These are phyloP conservation scores for Suhomyces pyralidae DNA, from an alignment of 805 yeast genomes.

Conservation along the genomic window DNA sequence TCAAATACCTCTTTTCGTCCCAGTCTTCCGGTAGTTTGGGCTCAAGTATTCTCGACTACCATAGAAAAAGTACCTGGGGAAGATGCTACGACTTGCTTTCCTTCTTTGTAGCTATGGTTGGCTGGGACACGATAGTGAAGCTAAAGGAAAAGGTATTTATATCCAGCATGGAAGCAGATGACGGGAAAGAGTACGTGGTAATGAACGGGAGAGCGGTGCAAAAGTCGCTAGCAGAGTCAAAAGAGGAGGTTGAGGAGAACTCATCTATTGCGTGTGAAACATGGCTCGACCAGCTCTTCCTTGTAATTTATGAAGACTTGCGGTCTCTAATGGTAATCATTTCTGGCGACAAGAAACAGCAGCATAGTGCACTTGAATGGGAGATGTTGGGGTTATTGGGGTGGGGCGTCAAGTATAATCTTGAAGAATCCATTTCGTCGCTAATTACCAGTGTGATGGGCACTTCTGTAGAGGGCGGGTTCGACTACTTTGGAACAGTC, in stretches of 20 bases:
- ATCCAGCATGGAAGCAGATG: constrained; percentile 40
- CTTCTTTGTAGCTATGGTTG: constrained; percentile 60
- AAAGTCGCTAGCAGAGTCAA: background rate
- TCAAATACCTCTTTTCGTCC: constrained; percentile 27
- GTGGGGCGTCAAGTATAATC: constrained; percentile 39
- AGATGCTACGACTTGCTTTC: constrained; percentile 64
- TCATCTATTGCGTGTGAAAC: constrained; percentile 52
- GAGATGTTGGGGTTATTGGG: constrained; percentile 62
- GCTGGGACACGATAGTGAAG: constrained; percentile 78
- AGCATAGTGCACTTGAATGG: constrained; percentile 71
- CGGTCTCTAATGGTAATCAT: constrained; percentile 24
- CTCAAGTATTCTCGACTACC: constrained; percentile 31
- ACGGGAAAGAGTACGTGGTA: constrained; percentile 16
- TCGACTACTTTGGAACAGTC: constrained; percentile 57
- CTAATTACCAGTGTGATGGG: constrained; percentile 49
- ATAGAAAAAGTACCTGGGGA: constrained; percentile 39
- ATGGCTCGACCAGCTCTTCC: constrained; percentile 75
- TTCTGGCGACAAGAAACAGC: constrained; percentile 21
- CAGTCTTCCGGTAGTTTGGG: constrained; percentile 28
- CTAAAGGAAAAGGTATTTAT: constrained; percentile 67
- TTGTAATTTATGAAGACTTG: constrained; percentile 64
- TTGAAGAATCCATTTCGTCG: constrained; percentile 35
- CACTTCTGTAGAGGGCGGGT: constrained; percentile 49
- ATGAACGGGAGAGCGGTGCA: constrained; percentile 10
- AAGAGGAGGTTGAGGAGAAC: too few species aligned